Conservation (phyloP, 2,329 filamentous ascomycete genomes). For the Aspergillus caelatus region DNA sequence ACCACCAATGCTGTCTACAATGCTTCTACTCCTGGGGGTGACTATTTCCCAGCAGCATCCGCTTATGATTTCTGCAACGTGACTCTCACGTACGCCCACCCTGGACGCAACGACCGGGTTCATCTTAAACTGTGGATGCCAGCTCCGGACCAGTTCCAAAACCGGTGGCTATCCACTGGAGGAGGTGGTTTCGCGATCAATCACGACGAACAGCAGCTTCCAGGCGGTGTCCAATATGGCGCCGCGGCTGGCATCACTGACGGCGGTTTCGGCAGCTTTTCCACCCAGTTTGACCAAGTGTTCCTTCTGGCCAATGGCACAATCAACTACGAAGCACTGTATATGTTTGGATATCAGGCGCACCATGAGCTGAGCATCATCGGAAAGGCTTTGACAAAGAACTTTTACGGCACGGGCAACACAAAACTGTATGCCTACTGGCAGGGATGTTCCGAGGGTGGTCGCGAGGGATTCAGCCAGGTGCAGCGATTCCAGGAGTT, state of each 20-base stretch:
- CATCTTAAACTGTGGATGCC: conserved; percentile 49
- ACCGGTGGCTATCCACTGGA: conserved; percentile 51
- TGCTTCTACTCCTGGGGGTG: not conserved
- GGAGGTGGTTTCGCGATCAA: conserved; percentile 53
- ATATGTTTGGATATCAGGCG: conserved; percentile 50
- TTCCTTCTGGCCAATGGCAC: conserved; percentile 52
- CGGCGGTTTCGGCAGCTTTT: conserved; percentile 50
- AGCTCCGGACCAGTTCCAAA: conserved; percentile 46
- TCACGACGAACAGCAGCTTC: not conserved
- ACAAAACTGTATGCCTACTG: conserved; percentile 50
- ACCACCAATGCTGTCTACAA: not conserved
- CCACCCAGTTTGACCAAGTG: conserved; percentile 39
- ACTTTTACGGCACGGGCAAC: conserved; percentile 40
- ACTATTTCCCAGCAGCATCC: conserved; percentile 17
- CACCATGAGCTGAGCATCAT: conserved; percentile 55
- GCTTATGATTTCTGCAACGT: conserved; percentile 46
- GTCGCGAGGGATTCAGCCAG: conserved; percentile 56
- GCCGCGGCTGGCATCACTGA: conserved; percentile 46
- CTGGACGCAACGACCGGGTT: conserved; percentile 42
- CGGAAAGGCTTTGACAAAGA: conserved; percentile 48
- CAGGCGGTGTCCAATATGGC: conserved; percentile 48
- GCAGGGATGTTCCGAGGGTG: conserved; percentile 59
- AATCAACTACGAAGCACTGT: conserved; percentile 35
- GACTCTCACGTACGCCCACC: conserved; percentile 50
- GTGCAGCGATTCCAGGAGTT: conserved; percentile 55